Percentiles rank a stretch among this genome's conserved stretches.
Evolutionary conservation across 2,329 filamentous ascomycete genomes (phyloP).

Genomic region (Colletotrichum orchidophilum): DNA sequence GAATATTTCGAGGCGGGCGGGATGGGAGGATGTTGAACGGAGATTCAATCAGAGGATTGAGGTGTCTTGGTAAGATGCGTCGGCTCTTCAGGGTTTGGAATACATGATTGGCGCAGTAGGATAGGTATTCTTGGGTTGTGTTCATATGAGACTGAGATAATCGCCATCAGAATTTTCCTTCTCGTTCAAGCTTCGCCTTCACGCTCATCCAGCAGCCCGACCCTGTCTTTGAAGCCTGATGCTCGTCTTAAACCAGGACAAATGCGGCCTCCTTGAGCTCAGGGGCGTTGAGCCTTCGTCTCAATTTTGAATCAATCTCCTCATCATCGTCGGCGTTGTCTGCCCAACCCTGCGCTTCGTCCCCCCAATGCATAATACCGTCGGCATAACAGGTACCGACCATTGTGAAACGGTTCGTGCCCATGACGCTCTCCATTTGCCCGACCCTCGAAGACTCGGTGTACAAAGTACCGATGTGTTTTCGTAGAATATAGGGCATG

Average conservation of each 20-base stretch:
- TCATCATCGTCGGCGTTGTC: neutral
- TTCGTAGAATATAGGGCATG: constrained; percentile 5
- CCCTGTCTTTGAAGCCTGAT: neutral
- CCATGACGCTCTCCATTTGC: neutral
- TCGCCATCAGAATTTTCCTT: neutral
- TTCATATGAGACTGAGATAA: neutral
- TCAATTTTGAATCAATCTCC: neutral
- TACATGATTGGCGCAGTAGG: neutral
- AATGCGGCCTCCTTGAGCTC: neutral
- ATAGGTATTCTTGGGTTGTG: neutral
- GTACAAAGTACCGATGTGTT: neutral
- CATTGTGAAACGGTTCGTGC: neutral
- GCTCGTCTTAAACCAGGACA: neutral
- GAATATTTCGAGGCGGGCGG: constrained; percentile 33
- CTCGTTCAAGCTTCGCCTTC: neutral
- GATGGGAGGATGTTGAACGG: constrained; percentile 41
- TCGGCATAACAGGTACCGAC: constrained; percentile 20
- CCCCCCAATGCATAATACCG: constrained; percentile 15
- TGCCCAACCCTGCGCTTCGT: neutral
- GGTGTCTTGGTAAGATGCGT: neutral
- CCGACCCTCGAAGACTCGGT: neutral
- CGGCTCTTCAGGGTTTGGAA: neutral
- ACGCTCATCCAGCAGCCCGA: neutral
- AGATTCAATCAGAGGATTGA: constrained; percentile 26
- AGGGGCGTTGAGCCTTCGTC: neutral